Conservation (phyloP, 2,329 filamentous ascomycete genomes). For the Aspergillus persii region DNA sequence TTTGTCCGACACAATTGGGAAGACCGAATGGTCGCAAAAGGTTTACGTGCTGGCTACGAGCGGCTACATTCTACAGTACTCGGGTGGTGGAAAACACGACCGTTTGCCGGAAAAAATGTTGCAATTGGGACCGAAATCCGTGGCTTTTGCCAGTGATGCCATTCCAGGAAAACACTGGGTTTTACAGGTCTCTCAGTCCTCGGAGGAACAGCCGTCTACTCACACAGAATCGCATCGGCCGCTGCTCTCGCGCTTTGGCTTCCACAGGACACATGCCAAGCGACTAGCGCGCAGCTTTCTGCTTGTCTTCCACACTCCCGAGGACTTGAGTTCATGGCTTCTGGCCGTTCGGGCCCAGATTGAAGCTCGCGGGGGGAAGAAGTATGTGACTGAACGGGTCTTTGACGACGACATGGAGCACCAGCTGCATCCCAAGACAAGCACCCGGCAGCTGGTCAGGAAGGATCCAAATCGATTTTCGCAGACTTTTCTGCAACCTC, state of each 20-base stretch:
- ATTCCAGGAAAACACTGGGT: constrained; percentile 51
- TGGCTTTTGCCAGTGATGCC: constrained; percentile 50
- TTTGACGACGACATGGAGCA: constrained; percentile 28
- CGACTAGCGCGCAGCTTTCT: constrained; percentile 41
- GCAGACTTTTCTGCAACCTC: constrained; percentile 29
- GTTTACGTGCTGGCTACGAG: constrained; percentile 45
- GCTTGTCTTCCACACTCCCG: constrained; percentile 43
- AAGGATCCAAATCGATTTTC: constrained; percentile 36
- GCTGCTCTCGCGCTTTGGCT: constrained; percentile 41
- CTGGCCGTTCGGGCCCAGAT: constrained; percentile 46
- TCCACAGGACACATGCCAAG: constrained; percentile 34
- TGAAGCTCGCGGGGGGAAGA: constrained; percentile 45
- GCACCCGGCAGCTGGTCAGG: constrained; percentile 33
- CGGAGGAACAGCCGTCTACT: constrained; percentile 28
- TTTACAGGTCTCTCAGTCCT: constrained; percentile 44
- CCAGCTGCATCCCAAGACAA: constrained; percentile 27
- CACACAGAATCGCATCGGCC: constrained; percentile 32
- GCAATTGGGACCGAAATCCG: constrained; percentile 44
- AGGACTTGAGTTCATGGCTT: constrained; percentile 47
- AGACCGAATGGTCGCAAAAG: constrained; percentile 44
- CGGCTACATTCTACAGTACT: constrained; percentile 48
- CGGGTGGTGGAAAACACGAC: constrained; percentile 44
- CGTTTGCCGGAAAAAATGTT: constrained; percentile 49
- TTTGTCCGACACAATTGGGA: constrained; percentile 37
- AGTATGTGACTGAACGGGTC: constrained; percentile 40